phyloP scores from a whole-genome alignment of 2,329 filamentous ascomycete genomes.

The Mollisiaceae sp. region DNA sequence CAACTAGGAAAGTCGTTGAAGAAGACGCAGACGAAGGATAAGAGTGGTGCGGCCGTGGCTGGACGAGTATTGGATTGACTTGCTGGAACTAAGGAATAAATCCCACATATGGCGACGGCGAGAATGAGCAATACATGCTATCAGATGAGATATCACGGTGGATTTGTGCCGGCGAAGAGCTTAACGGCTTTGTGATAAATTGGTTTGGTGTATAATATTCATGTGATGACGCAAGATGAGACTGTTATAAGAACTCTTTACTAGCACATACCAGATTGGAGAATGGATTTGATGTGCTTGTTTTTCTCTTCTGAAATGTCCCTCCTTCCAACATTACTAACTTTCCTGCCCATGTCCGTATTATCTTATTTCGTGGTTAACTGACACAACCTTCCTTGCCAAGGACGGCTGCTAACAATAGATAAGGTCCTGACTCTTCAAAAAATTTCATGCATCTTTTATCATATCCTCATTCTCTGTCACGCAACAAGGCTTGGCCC shows the following conservation, averaged over 20 bases:
- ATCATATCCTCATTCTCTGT: too few relatives aligned
- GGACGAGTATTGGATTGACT: slow-evolving; percentile 68
- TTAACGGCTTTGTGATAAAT: neutral
- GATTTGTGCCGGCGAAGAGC: too few relatives aligned
- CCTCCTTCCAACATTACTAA: neutral
- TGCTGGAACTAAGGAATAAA: slow-evolving; percentile 11
- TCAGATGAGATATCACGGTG: too few relatives aligned
- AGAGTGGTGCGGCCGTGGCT: slow-evolving; percentile 72
- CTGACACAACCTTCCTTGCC: too few relatives aligned
- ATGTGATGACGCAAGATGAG: neutral
- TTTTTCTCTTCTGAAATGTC: neutral
- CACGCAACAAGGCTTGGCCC: too few relatives aligned
- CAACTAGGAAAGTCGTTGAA: slow-evolving; percentile 77
- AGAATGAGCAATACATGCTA: too few relatives aligned
- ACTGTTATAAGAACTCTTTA: neutral
- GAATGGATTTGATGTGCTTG: slow-evolving; percentile 2
- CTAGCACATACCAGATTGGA: slow-evolving; percentile 15
- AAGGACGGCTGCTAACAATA: too few relatives aligned
- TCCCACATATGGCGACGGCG: neutral
- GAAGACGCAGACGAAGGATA: slow-evolving; percentile 91
- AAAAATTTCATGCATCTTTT: too few relatives aligned
- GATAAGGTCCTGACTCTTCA: too few relatives aligned
- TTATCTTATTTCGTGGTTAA: too few relatives aligned
- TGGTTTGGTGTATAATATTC: slow-evolving; percentile 18
- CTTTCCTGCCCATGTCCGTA: too few relatives aligned